A percentile compares a stretch with the other conserved stretches of the same genome.
Evolutionary conservation across 176 grass and related monocot genomes (phyloP).

Genomic region (Oryza coarctata): DNA sequence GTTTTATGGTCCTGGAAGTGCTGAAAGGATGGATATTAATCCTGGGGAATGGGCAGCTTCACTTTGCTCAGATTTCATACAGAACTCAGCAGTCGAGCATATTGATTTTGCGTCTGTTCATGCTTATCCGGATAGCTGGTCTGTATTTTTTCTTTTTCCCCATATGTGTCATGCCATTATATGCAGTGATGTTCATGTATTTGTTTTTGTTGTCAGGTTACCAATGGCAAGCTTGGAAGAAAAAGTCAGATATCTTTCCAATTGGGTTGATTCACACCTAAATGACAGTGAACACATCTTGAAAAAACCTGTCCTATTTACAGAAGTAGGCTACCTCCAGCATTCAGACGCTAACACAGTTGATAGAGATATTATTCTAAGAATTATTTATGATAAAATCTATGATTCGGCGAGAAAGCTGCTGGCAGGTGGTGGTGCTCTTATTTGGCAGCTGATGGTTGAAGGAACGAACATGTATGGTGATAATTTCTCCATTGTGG

Average conservation of each 20-base stretch:
- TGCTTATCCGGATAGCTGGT: slow-evolving; percentile 93
- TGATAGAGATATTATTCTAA: slow-evolving; percentile 66
- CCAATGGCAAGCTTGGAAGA: slow-evolving; percentile 71
- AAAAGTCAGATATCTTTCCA: slow-evolving; percentile 76
- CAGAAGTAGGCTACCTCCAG: slow-evolving; percentile 69
- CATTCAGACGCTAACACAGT: slow-evolving; percentile 45
- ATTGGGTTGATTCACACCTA: slow-evolving; percentile 83
- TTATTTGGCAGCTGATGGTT: slow-evolving; percentile 91
- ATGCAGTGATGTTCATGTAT: slow-evolving; percentile 10
- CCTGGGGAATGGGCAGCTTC: slow-evolving; percentile 85
- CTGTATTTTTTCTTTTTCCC: neutral
- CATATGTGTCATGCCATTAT: neutral
- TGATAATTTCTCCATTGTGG: slow-evolving; percentile 81
- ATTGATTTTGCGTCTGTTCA: slow-evolving; percentile 97
- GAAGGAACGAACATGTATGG: slow-evolving; percentile 64
- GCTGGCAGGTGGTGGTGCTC: slow-evolving; percentile 72
- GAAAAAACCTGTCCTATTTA: slow-evolving; percentile 86
- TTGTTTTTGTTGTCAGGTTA: slow-evolving; percentile 53
- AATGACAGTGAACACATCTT: slow-evolving; percentile 75
- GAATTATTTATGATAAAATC: slow-evolving; percentile 83
- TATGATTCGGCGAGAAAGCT: slow-evolving; percentile 66
- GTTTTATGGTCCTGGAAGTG: slow-evolving; percentile 70
- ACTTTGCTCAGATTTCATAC: slow-evolving; percentile 85
- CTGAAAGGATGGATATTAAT: slow-evolving; percentile 54
- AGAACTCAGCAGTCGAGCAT: slow-evolving; percentile 70